Evolutionary conservation across 2,329 filamentous ascomycete genomes (phyloP), one percentile per base, ranked within the genome.

Genomic region (Aspergillus sp.): DNA sequence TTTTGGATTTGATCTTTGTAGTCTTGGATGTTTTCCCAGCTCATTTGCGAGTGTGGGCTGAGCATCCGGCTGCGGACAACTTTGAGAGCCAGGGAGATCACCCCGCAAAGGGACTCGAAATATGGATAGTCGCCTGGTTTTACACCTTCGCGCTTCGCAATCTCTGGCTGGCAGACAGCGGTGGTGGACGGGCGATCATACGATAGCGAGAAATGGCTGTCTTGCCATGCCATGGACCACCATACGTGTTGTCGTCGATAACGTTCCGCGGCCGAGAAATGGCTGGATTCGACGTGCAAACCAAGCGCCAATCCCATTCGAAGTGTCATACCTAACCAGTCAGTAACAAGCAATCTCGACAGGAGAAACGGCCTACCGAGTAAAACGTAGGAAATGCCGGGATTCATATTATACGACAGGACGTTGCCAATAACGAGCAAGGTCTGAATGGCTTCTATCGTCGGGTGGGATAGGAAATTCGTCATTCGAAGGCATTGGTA

Each of bases 161-260:
- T 82, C 46, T 80, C 77, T 1, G 79, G 77, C 58, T 80, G 79
- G 51, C 78, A 75, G n/a, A 83, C 80, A 5, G 82, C 82, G 24
- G 77, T 80, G 13, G 81, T 82, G 2, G 83, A 83, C 2, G 79
- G 80, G 39, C 85, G 75, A 64, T 87, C 85, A 64, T 86, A 87
- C 2, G 84, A 86, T 33, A 87, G 80, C 8, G 84, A 86, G 22
- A 87, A 79, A 47, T 87, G 76, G 56, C 83, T 86, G 64, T 87
- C 85, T 66, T 87, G 85, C 85, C 85, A 87, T 33, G 86, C 78
- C 62, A 87, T 79, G 2, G 83, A 83, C 85, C 85, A 87, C 78
- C 77, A 80, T 45, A 78, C 73, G 62, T 77, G 75, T 52, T 74
- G 69, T 41, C 78, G 68, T 58, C 76, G 69, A 68, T 78, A 74